Base-by-base conservation (phyloP, 1,284 basidiomycete species). In the Apiotrichum domesticum region DNA sequence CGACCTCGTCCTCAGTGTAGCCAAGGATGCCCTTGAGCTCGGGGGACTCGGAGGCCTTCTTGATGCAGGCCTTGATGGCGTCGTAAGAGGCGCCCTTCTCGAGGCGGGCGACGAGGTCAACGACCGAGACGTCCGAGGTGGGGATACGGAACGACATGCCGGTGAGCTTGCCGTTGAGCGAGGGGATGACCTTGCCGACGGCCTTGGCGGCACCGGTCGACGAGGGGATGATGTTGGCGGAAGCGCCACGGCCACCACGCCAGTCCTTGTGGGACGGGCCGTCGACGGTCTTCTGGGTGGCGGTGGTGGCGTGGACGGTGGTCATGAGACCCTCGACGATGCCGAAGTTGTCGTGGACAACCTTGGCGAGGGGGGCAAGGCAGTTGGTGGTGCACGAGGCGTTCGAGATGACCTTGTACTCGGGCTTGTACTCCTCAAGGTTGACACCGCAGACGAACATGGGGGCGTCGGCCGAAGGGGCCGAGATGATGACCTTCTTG, bases 301-400 rank as follows among this genome's bases (percentile, higher is more conserved):
- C 96, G 55, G 92, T 95, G 66, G 90, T 90, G 48, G 90, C 87
- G 79, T 98, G 95, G 68, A 98, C 90, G 66, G 96, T 98, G 79
- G 90, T 96, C 96, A 98, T 98, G 75, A 99, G 84, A 77, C 90
- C 93, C 81, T 97, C 93, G 64, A 89, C 82, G 71, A 97, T 94
- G 69, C 87, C 88, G 76, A 88, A 95, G 71, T 75, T 94, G 86
- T 98, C 96, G 81, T 99, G 74, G 82, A 99, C 83, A 77, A 98
- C 87, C 84, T 98, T 98, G 79, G 95, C 95, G 62, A 99, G 86
- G 64, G 96, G 94, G 40, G 96, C 96, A 63, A 99, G 85, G 80
- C 93, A 96, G 87, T 99, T 98, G 80, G 95, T 99, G 54, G 95
- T 99, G 86, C 95, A 99, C 46, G 94, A 98, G 39, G 95, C 95